A percentile compares a stretch with the other conserved stretches of the same genome.
Conservation (phyloP, 2,329 filamentous ascomycete genomes). For the Thyridium curvatum region DNA sequence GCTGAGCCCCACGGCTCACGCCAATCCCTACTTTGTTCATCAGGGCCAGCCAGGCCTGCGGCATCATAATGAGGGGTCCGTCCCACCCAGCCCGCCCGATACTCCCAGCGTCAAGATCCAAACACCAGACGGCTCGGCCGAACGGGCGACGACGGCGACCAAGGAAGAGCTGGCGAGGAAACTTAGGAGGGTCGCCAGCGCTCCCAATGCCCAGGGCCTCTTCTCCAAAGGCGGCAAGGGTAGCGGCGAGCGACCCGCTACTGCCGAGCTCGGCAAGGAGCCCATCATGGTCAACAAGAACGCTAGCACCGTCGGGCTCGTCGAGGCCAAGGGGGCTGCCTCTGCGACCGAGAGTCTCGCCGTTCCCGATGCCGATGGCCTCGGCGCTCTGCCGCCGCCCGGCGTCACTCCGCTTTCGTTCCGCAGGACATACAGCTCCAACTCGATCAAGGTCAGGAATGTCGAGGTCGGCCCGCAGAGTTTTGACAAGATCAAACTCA, state of each 20-base stretch:
- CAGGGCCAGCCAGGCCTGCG: constrained; percentile 89
- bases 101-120: constrained; percentile 74
- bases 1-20: constrained; percentile 85
- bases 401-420: constrained; percentile 69
- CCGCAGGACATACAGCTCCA: constrained; percentile 94
- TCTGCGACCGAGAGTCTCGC: constrained; percentile 28
- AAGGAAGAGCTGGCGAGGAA: constrained; percentile 95
- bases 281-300: constrained; percentile 58
- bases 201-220: constrained; percentile 91
- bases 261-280: constrained; percentile 81
- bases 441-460: constrained; percentile 96
- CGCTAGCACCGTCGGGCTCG: constrained; percentile 36
- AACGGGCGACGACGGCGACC: constrained; percentile 67
- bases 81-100: constrained; percentile 87
- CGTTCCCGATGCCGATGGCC: constrained; percentile 40
- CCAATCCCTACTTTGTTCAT: constrained; percentile 96
- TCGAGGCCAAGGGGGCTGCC: constrained; percentile 35
- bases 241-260: constrained; percentile 65
- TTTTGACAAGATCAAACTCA: constrained; percentile 99
- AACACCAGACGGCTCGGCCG: constrained; percentile 58
- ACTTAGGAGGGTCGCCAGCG: constrained; percentile 87
- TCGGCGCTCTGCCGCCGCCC: constrained; percentile 60
- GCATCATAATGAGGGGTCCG: constrained; percentile 91
- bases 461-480: constrained; percentile 93
- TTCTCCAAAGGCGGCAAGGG: constrained; percentile 58